These are phyloP conservation scores for Colletotrichum sp. DNA, from an alignment of 2,329 filamentous ascomycete species.

Conservation along the genomic window DNA sequence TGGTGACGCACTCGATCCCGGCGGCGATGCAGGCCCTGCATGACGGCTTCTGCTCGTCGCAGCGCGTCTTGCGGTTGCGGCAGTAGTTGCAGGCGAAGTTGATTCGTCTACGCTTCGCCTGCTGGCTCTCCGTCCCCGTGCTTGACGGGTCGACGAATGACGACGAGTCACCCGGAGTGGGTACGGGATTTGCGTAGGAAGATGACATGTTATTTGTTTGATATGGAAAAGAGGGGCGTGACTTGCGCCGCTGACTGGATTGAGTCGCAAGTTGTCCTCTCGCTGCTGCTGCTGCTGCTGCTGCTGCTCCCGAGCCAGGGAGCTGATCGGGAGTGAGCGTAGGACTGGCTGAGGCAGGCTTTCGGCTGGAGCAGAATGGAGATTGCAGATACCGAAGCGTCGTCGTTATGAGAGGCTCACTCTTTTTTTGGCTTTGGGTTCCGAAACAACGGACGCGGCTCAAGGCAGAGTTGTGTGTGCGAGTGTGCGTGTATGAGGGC, in stretches of 20 bases:
- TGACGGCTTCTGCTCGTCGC: constrained; percentile 30
- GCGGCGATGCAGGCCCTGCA: constrained; percentile 36
- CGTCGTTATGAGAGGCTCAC: not conserved
- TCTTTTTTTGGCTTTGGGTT: not conserved
- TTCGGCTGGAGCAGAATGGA: not conserved
- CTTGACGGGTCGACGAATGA: not conserved
- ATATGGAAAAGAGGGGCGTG: not conserved
- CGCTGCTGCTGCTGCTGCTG: not conserved
- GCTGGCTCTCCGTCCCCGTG: not conserved
- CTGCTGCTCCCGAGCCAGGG: not conserved
- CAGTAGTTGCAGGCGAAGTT: constrained; percentile 30
- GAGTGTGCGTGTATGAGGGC: not conserved
- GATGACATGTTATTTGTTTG: not conserved
- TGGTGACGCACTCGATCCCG: constrained; percentile 29
- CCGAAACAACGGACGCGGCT: not conserved
- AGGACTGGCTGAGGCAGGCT: not conserved
- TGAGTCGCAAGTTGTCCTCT: not conserved
- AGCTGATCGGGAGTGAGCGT: not conserved
- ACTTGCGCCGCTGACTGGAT: not conserved
- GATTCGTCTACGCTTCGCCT: constrained; percentile 6
- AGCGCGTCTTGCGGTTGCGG: constrained; percentile 33
- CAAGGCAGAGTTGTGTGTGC: not conserved
- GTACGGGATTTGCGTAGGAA: not conserved
- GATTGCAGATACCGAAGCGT: constrained; percentile 3
- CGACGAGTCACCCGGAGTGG: not conserved